Conservation (phyloP, 192 early-diverging fungal species). For the Funneliformis geosporum region DNA sequence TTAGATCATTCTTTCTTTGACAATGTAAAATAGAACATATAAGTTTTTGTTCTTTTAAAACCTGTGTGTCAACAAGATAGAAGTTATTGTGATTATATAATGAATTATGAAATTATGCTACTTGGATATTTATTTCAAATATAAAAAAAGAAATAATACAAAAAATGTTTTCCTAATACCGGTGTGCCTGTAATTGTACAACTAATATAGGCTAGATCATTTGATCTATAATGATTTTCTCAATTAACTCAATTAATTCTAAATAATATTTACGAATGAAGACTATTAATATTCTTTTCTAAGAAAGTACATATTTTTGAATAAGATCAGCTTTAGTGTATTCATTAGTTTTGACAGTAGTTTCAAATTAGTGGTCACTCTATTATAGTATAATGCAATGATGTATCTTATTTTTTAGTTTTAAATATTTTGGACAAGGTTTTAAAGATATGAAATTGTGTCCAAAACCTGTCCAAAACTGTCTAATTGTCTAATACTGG, state of each 20-base stretch:
- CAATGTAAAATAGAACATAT: constrained; percentile 4
- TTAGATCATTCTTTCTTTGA: constrained; percentile 7
- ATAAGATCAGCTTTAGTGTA: not conserved
- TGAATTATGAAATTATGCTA: constrained; percentile 2
- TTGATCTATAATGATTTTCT: not conserved
- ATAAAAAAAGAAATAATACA: constrained; percentile 23
- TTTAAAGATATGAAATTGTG: too few species aligned
- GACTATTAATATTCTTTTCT: not conserved
- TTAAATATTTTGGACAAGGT: too few species aligned
- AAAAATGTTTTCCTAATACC: constrained; percentile 12
- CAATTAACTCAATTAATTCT: not conserved
- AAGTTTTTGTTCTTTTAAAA: not conserved
- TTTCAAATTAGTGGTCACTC: not conserved
- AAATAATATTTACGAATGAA: constrained; percentile 13
- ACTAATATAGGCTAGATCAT: not conserved
- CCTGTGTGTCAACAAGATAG: not conserved
- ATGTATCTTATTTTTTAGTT: too few species aligned
- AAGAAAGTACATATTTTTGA: not conserved
- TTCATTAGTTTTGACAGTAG: not conserved
- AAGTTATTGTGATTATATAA: not conserved
- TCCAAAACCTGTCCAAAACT: too few species aligned
- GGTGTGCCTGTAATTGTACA: constrained; percentile 9
- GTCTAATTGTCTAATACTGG: too few species aligned
- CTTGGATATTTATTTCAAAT: constrained; percentile 5
- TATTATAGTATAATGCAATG: too few species aligned